Evolutionary conservation across 2,329 filamentous ascomycete genomes (phyloP).

Genomic region (Gaeumannomyces sp.): DNA sequence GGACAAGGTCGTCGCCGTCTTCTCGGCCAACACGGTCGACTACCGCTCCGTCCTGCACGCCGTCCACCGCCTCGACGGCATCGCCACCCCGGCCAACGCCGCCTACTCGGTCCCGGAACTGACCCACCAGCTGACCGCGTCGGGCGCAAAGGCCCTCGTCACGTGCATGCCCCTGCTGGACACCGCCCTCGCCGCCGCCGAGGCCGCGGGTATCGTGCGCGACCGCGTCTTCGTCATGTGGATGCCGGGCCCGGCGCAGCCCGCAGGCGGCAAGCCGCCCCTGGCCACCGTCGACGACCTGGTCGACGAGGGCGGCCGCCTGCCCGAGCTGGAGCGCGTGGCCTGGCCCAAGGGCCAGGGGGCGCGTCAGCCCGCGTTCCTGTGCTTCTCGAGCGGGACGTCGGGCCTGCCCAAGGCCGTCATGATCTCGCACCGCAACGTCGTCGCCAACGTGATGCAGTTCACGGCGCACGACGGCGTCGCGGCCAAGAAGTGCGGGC

Average conservation of each 20-base stretch:
- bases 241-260: constrained; percentile 40
- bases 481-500: constrained; percentile 21
- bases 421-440: constrained; percentile 69
- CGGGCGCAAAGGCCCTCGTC: constrained; percentile 60
- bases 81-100: constrained; percentile 64
- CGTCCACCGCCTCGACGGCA: constrained; percentile 49
- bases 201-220: constrained; percentile 53
- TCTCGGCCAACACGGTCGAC: constrained; percentile 68
- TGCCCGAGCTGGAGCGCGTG: constrained; percentile 39
- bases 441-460: constrained; percentile 68
- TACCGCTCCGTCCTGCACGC: constrained; percentile 48
- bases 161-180: constrained; percentile 60
- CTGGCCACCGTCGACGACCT: constrained; percentile 60
- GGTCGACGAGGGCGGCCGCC: constrained; percentile 33
- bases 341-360: constrained; percentile 49
- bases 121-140: constrained; percentile 59
- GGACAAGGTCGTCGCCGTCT: constrained; percentile 70
- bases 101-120: constrained; percentile 61
- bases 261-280: constrained; percentile 30
- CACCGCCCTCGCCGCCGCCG: constrained; percentile 55
- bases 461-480: constrained; percentile 30
- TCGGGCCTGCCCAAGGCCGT: constrained; percentile 70
- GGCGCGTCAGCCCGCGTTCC: constrained; percentile 54
- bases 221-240: constrained; percentile 60
- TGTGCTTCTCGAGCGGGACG: constrained; percentile 67